Conservation (phyloP, 805 yeast genomes). For the Cyberlindnera maclurae region DNA sequence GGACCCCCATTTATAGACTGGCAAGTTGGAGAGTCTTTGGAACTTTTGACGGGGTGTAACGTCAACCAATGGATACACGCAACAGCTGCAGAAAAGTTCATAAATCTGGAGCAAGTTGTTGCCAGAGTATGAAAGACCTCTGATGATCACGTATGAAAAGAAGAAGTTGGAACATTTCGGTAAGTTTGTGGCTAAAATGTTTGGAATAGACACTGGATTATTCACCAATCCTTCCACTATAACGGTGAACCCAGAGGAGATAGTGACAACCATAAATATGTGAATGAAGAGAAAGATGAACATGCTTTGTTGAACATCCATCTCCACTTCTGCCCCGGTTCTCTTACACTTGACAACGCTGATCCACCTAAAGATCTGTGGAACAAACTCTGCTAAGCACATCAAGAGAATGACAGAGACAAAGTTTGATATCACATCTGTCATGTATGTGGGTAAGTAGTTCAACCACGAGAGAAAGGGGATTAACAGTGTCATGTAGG, state of each 20-base stretch:
- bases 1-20: slow-evolving; percentile 67
- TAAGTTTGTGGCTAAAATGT: slow-evolving; percentile 64
- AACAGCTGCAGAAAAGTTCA: slow-evolving; percentile 36
- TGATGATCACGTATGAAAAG: slow-evolving; percentile 65
- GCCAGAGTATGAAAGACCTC: slow-evolving; percentile 74
- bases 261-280: slow-evolving; percentile 74
- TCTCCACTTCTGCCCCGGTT: slow-evolving; percentile 56
- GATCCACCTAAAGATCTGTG: slow-evolving; percentile 47
- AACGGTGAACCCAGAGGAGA: slow-evolving; percentile 70
- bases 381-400: slow-evolving; percentile 54
- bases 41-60: slow-evolving; percentile 57
- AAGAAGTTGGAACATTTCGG: slow-evolving; percentile 87
- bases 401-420: slow-evolving; percentile 64
- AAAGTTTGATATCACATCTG: slow-evolving; percentile 51
- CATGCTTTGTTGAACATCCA: slow-evolving; percentile 71
- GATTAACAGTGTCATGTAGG: slow-evolving; percentile 51
- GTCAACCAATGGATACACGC: slow-evolving; percentile 33
- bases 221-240: slow-evolving; percentile 54
- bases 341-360: slow-evolving; percentile 49
- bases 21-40: slow-evolving; percentile 35
- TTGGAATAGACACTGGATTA: slow-evolving; percentile 68
- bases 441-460: slow-evolving; percentile 43
- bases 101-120: slow-evolving; percentile 56
- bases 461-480: slow-evolving; percentile 56
- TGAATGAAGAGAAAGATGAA: slow-evolving; percentile 77